Conservation (phyloP, 2,329 filamentous ascomycete species). For the Aspergillus floridensis region DNA sequence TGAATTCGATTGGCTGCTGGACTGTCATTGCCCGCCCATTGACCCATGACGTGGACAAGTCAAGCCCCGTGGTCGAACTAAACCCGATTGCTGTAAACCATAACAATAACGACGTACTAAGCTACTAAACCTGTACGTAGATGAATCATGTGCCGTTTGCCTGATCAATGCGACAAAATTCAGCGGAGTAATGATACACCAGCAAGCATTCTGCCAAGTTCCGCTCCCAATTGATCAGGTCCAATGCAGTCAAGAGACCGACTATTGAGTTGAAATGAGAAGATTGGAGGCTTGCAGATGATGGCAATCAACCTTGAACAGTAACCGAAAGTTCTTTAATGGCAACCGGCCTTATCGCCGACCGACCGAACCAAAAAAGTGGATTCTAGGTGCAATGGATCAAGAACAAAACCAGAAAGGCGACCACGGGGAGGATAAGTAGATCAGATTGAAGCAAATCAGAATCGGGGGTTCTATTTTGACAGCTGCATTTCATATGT, state of each 20-base stretch:
- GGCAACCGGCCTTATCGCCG: background rate
- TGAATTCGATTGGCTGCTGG: background rate
- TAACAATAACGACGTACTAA: background rate
- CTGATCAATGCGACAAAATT: background rate
- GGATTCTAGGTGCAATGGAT: background rate
- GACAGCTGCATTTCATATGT: constrained; percentile 11
- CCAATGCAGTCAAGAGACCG: background rate
- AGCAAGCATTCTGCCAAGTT: background rate
- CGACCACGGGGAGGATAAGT: background rate
- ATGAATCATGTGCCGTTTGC: background rate
- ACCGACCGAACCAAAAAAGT: background rate
- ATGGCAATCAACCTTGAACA: constrained; percentile 3
- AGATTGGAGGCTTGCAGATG: constrained; percentile 6
- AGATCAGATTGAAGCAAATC: constrained; percentile 3
- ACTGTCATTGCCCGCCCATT: background rate
- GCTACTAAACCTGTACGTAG: too few relatives aligned
- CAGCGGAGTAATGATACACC: background rate
- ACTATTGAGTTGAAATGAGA: constrained; percentile 3
- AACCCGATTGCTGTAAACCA: background rate
- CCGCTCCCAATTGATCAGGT: background rate
- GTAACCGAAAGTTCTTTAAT: background rate
- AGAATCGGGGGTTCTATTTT: constrained; percentile 1
- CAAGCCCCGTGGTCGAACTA: background rate
- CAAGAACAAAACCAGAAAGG: background rate
- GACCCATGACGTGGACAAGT: background rate